Evolutionary conservation across 179 eudicot genomes (phyloP), one percentile per base, ranked within the genome.

Genomic region (Spinacia oleracea): DNA sequence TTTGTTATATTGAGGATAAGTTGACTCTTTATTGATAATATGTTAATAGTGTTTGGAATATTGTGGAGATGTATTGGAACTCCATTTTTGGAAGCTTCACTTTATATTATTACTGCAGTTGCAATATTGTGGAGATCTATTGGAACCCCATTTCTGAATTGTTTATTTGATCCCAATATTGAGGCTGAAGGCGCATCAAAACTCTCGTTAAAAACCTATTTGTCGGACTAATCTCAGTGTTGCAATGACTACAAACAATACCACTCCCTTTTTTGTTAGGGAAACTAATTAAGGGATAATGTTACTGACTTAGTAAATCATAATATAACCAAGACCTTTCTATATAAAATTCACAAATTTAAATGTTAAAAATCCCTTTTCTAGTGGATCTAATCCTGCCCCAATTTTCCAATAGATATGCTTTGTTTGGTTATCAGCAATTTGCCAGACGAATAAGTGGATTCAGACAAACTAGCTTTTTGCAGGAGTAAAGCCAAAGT

Each of bases 41-140:
- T 29, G 70, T 32, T n/a, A n/a, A n/a, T n/a, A n/a, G n/a, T n/a
- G n/a, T n/a, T n/a, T n/a, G 58, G 70, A 68, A 81, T 67, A 74
- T 72, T 32, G 77, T 70, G 77, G 70, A 66, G 38, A 70, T 38
- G 43, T 76, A 79, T 81, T 80, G 77, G 75, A 75, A 77, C 73
- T 76, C 75, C 51, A 80, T 78, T 73, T n/a, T 72, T 55, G 78
- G 82, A 38, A 77, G 79, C 82, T 66, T 77, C 73, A 55, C 63
- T n/a, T 78, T 53, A 35, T n/a, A n/a, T n/a, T n/a, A n/a, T n/a
- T n/a, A n/a, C n/a, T n/a, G 45, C 21, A 32, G 25, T 71, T 14
- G n/a, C n/a, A n/a, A n/a, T n/a, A n/a, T n/a, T n/a, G n/a, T n/a
- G n/a, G n/a, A n/a, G n/a, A n/a, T n/a, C n/a, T n/a, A n/a, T n/a